Evolutionary conservation across 2,329 filamentous ascomycete genomes (phyloP).

Genomic region (Diaporthe destruens): DNA sequence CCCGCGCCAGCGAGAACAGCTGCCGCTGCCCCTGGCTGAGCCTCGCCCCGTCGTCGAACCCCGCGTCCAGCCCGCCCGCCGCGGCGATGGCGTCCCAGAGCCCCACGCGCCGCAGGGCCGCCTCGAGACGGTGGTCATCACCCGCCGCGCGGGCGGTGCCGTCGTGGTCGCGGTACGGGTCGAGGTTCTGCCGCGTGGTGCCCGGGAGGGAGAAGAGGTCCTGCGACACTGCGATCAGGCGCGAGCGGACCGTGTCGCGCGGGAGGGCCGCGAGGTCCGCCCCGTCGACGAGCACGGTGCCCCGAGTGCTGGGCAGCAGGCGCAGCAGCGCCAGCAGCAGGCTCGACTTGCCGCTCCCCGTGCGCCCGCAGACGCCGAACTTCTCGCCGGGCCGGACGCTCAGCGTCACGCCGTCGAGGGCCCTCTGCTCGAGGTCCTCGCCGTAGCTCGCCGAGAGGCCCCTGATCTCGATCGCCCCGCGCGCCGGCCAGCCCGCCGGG

Average conservation of each 20-base stretch:
- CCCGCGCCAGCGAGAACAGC: slow-evolving; percentile 63
- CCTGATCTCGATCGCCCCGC: slow-evolving; percentile 50
- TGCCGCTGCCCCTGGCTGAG: slow-evolving; percentile 62
- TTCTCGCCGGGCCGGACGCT: slow-evolving; percentile 49
- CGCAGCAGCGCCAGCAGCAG: slow-evolving; percentile 58
- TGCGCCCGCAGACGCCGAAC: slow-evolving; percentile 53
- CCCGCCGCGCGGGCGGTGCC: slow-evolving; percentile 24
- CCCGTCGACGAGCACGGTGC: slow-evolving; percentile 60
- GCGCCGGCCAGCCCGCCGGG: slow-evolving; percentile 50
- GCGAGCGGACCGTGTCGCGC: slow-evolving; percentile 47
- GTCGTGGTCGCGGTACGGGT: slow-evolving; percentile 52
- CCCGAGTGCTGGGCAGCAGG: slow-evolving; percentile 58
- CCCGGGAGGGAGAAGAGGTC: slow-evolving; percentile 63
- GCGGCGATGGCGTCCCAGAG: slow-evolving; percentile 50
- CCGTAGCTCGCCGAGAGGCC: slow-evolving; percentile 49
- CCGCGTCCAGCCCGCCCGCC: slow-evolving; percentile 48
- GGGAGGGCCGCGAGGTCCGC: slow-evolving; percentile 51
- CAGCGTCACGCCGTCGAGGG: slow-evolving; percentile 47
- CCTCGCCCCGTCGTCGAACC: slow-evolving; percentile 50
- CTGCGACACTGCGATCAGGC: slow-evolving; percentile 62
- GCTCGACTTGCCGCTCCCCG: slow-evolving; percentile 50
- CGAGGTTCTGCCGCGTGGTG: slow-evolving; percentile 63
- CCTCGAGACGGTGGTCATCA: slow-evolving; percentile 52
- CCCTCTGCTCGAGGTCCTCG: slow-evolving; percentile 40
- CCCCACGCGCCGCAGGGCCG: slow-evolving; percentile 58